Evolutionary conservation across 2,329 filamentous ascomycete species (phyloP).

Genomic region (Verticillium longisporum): DNA sequence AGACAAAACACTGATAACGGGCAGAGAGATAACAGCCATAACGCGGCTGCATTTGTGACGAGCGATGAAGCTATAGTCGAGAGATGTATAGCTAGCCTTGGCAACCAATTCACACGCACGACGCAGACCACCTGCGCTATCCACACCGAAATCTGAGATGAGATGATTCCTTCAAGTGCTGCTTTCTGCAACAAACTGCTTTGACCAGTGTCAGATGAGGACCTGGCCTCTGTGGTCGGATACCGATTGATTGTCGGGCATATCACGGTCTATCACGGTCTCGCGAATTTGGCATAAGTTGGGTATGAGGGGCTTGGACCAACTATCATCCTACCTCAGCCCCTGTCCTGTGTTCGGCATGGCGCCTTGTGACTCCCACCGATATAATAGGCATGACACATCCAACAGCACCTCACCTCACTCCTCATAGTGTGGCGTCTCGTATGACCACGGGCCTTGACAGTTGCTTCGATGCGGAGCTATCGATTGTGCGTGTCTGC

Average conservation of each 20-base stretch:
- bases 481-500: no score
- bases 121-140: neutral
- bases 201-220: neutral
- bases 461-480: neutral
- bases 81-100: constrained; percentile 13
- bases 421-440: no score
- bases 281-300: no score
- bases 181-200: neutral
- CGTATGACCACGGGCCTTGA: neutral
- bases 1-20: constrained; percentile 5
- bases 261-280: no score
- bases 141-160: neutral
- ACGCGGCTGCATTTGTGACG: neutral
- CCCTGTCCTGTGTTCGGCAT: no score
- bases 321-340: no score
- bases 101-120: constrained; percentile 3
- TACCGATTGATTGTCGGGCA: no score
- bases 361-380: no score
- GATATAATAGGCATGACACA: no score
- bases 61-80: constrained; percentile 13
- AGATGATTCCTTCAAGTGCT: neutral
- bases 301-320: neutral
- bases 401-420: no score
- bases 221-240: no score
- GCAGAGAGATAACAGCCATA: constrained; percentile 2